Conservation (phyloP, 176 grass and related monocot genomes). For the Oryza brachyantha region DNA sequence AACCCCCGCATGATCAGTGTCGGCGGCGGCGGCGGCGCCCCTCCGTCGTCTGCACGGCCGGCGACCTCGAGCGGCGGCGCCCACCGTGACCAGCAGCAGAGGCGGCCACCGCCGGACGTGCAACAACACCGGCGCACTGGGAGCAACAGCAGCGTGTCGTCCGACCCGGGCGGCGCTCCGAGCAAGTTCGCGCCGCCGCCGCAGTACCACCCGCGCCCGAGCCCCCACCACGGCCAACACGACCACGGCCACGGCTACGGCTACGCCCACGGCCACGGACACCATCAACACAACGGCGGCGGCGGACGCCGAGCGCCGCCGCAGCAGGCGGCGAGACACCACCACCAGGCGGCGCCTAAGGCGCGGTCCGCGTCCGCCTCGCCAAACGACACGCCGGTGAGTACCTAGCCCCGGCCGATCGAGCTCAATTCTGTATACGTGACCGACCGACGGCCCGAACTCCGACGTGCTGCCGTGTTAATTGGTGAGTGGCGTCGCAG, state of each 20-base stretch:
- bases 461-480: too few species aligned
- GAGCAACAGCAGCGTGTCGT: conserved; percentile 28
- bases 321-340: background rate
- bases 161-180: conserved; percentile 11
- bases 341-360: background rate
- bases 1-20: background rate
- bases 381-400: conserved; percentile 27
- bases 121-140: conserved; percentile 23
- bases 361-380: conserved; percentile 39
- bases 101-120: background rate
- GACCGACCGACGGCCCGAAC: too few species aligned
- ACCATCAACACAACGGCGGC: background rate
- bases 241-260: background rate
- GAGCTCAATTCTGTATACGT: too few species aligned
- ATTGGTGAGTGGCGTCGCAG: background rate
- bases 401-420: background rate
- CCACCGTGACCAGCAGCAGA: background rate
- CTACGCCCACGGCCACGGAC: background rate
- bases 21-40: background rate
- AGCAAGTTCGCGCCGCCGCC: conserved; percentile 63
- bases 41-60: conserved; percentile 2
- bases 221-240: background rate
- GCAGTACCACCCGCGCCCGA: conserved; percentile 21
- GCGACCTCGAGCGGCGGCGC: conserved; percentile 21
- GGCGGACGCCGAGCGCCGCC: background rate